Evolutionary conservation across 169 alveolate species (phyloP).

Genomic region (Amoebophrya sp.): DNA sequence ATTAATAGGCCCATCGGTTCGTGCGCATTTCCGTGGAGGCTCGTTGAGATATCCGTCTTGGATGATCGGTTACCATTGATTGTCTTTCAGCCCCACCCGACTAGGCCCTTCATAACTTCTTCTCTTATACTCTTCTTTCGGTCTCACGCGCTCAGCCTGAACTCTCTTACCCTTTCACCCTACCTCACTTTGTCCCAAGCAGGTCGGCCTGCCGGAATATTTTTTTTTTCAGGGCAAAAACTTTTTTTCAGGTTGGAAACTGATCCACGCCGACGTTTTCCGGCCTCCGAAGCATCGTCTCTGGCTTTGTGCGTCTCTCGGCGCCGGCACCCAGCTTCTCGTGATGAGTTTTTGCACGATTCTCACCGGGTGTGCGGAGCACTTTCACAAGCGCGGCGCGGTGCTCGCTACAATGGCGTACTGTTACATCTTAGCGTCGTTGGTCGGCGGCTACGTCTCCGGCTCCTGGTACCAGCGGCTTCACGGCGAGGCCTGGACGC

Average conservation of each 20-base stretch:
- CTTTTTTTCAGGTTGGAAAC: conserved; percentile 2
- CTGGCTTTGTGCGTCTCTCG: conserved; percentile 4
- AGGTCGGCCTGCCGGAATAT: no score
- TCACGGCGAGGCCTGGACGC: conserved; percentile 11
- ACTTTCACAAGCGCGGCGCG: not conserved
- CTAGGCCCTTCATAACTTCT: no score
- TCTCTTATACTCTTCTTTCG: no score
- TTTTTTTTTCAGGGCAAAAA: not conserved
- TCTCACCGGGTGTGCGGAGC: not conserved
- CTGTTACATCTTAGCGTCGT: not conserved
- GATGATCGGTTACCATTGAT: no score
- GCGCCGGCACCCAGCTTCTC: conserved; percentile 5
- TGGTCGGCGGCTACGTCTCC: conserved; percentile 2
- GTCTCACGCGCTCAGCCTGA: no score
- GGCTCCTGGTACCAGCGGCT: not conserved
- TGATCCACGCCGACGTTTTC: conserved; percentile 13
- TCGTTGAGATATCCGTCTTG: no score
- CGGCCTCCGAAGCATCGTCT: not conserved
- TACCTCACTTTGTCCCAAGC: no score
- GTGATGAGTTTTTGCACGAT: not conserved
- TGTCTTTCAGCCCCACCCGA: no score
- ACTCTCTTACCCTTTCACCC: no score
- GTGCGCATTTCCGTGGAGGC: no score
- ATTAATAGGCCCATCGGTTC: no score
- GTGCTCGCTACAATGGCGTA: not conserved